A percentile compares a stretch with the other conserved stretches of the same genome.
Conservation (phyloP, 2,329 filamentous ascomycete species). For the Colletotrichum zoysiae region DNA sequence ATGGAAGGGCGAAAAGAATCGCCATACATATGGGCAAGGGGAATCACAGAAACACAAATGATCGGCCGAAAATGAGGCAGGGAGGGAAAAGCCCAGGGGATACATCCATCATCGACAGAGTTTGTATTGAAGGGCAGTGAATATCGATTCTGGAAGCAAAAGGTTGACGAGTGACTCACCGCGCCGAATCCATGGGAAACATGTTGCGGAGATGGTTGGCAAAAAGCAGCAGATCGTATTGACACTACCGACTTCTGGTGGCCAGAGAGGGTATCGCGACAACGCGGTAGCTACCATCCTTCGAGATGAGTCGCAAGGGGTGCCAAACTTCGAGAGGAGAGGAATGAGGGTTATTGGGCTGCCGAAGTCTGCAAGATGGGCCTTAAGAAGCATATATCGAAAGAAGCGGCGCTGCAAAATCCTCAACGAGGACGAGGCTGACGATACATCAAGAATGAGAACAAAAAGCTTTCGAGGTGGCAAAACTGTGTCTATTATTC, state of each 20-base stretch:
- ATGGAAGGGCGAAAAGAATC: not conserved
- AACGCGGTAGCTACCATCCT: not conserved
- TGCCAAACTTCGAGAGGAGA: not conserved
- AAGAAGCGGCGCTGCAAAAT: not conserved
- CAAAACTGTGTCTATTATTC: not conserved
- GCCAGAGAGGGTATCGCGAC: not conserved
- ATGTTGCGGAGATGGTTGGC: not conserved
- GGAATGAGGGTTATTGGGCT: not conserved
- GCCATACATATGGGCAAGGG: not conserved
- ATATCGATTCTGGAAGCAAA: not conserved
- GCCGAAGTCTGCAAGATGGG: not conserved
- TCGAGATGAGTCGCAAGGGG: not conserved
- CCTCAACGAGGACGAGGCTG: not conserved
- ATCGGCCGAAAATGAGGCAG: not conserved
- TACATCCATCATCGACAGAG: not conserved
- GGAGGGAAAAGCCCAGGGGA: too few species aligned
- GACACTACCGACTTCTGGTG: not conserved
- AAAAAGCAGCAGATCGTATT: not conserved
- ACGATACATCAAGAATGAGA: not conserved
- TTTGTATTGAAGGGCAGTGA: not conserved
- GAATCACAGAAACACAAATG: too few species aligned
- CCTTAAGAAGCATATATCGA: not conserved
- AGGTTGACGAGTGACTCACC: not conserved
- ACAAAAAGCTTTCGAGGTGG: not conserved
- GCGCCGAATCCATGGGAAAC: not conserved